These are phyloP conservation scores for Arthrobotrys sphaeroides DNA, from an alignment of 2,329 filamentous ascomycete species.

Conservation along the genomic window DNA sequence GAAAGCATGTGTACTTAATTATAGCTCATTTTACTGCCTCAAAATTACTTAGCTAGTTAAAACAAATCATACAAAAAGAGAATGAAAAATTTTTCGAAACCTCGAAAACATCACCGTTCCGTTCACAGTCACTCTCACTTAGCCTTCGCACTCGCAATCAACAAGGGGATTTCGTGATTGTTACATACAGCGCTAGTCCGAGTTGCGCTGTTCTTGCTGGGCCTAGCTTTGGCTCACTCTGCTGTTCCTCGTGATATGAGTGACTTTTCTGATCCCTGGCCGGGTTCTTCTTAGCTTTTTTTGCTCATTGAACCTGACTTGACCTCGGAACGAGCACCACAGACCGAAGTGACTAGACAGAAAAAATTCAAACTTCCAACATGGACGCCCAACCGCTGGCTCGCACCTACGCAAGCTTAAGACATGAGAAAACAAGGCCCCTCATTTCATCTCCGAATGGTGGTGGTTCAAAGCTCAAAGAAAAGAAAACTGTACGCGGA, in stretches of 20 bases:
- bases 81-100: conserved; percentile 52
- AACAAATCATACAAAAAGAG: conserved; percentile 48
- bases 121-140: not conserved
- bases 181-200: conserved; percentile 38
- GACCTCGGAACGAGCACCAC: conserved; percentile 38
- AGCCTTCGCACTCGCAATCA: conserved; percentile 36
- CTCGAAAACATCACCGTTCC: conserved; percentile 46
- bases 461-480: not conserved
- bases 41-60: conserved; percentile 47
- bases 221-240: conserved; percentile 19
- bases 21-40: conserved; percentile 49
- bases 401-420: no score
- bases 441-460: conserved; percentile 34
- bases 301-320: conserved; percentile 24
- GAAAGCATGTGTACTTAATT: conserved; percentile 52
- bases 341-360: conserved; percentile 14
- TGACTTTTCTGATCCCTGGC: conserved; percentile 36
- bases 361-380: conserved; percentile 30
- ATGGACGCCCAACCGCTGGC: conserved; percentile 43
- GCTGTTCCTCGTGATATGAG: conserved; percentile 48
- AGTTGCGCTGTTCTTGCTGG: not conserved
- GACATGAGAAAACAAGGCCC: conserved; percentile 7
- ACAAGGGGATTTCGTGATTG: conserved; percentile 36
- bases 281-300: conserved; percentile 32
- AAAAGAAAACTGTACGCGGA: conserved; percentile 9